Evolutionary conservation across 2,329 filamentous ascomycete species (phyloP).

Genomic region (Colletotrichum siamense): DNA sequence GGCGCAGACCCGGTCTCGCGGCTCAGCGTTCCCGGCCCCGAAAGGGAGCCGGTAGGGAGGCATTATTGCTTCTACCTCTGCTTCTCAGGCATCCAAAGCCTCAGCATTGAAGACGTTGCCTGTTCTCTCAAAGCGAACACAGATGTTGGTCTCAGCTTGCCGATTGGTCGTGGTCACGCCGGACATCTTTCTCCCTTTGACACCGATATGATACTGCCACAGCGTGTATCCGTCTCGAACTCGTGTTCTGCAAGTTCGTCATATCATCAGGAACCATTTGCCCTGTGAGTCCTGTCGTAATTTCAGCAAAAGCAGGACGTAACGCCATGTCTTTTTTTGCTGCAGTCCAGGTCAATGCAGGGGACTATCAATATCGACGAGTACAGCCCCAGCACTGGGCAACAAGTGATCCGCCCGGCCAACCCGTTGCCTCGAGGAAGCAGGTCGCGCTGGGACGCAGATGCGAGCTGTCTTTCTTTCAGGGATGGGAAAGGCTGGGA

Average conservation of each 20-base stretch:
- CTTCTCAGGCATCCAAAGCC: neutral
- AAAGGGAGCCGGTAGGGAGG: neutral
- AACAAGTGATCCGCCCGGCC: neutral
- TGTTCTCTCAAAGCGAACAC: neutral
- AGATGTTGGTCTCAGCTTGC: neutral
- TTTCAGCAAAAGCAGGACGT: neutral
- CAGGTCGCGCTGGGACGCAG: neutral
- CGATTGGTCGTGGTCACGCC: neutral
- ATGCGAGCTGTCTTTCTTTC: neutral
- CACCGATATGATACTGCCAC: neutral
- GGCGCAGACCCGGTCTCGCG: neutral
- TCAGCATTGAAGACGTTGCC: neutral
- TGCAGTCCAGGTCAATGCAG: neutral
- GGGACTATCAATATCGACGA: neutral
- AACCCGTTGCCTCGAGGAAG: neutral
- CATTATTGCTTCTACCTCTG: neutral
- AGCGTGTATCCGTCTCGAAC: neutral
- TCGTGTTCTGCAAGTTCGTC: neutral
- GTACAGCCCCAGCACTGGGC: slow-evolving; percentile 4
- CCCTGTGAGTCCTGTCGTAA: neutral
- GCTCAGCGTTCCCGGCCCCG: neutral
- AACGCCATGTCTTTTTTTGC: neutral
- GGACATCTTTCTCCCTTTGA: neutral
- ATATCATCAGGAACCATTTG: neutral
- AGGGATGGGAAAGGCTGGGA: neutral